Conservation (phyloP, 2,329 filamentous ascomycete species). For the Ophiosphaerella korrae region DNA sequence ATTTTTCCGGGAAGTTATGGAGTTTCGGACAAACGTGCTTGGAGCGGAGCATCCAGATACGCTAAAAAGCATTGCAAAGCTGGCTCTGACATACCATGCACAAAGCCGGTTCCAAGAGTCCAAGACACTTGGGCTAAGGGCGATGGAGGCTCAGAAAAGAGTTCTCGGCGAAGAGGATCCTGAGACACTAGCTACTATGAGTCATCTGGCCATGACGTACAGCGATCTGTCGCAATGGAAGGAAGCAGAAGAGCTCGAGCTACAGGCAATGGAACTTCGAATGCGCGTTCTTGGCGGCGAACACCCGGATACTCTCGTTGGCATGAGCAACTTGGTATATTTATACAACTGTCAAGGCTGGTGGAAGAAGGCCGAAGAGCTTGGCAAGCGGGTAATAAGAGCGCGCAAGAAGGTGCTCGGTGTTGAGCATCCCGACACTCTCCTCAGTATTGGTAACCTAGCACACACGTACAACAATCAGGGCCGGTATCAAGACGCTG, state of each 20-base stretch:
- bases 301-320: neutral
- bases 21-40: conserved; percentile 3
- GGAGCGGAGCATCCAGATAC: neutral
- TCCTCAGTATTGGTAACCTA: neutral
- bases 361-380: neutral
- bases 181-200: neutral
- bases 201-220: neutral
- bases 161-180: neutral
- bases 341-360: neutral
- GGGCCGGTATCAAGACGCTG: neutral
- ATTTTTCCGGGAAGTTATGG: conserved; percentile 15
- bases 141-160: neutral
- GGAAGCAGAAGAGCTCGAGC: neutral
- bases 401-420: neutral
- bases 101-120: neutral
- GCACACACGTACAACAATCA: neutral
- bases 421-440: neutral
- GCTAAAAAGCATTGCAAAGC: neutral
- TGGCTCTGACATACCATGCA: conserved; percentile 3
- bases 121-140: neutral
- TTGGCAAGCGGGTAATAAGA: neutral
- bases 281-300: neutral
- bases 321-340: neutral
- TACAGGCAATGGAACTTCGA: conserved; percentile 2
- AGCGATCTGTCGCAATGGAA: conserved; percentile 1